Percentiles rank a stretch among this genome's conserved stretches.
Conservation (phyloP, 306 rosid genomes). For the Sicyos baderoa region DNA sequence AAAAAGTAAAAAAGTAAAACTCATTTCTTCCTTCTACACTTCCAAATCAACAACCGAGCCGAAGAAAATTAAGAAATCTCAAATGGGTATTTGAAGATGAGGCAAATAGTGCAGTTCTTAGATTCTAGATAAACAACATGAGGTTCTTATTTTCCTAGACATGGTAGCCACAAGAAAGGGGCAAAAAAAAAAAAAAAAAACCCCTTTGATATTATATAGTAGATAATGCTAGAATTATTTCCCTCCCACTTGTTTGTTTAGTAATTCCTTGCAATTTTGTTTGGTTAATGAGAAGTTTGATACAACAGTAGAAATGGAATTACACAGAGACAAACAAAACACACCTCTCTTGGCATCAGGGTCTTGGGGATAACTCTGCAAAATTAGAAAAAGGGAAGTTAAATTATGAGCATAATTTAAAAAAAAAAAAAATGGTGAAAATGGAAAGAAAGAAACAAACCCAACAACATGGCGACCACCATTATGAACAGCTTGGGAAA, state of each 20-base stretch:
- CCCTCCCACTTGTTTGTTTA: constrained; percentile 6
- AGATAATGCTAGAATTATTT: constrained; percentile 32
- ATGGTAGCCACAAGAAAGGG: background rate
- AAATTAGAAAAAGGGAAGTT: background rate
- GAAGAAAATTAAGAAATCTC: background rate
- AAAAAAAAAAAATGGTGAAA: too few species aligned
- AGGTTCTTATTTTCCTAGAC: background rate
- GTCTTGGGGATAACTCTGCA: constrained; percentile 93
- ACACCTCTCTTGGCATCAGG: constrained; percentile 97
- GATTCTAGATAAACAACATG: background rate
- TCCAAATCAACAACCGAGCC: background rate
- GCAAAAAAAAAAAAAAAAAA: background rate
- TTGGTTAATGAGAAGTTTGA: constrained; percentile 17
- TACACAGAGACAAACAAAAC: background rate
- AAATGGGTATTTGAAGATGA: background rate
- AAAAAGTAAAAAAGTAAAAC: background rate
- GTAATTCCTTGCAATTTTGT: too few species aligned
- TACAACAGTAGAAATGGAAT: constrained; percentile 9
- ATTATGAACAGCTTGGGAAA: constrained; percentile 79
- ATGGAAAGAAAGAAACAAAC: constrained; percentile 37
- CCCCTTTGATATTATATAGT: background rate
- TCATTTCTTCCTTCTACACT: background rate
- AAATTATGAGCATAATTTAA: too few species aligned
- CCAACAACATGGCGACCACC: constrained; percentile 96
- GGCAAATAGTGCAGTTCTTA: too few species aligned